These are phyloP conservation scores for Pseudogymnoascus sp. DNA, from an alignment of 2,329 filamentous ascomycete species.

Conservation along the genomic window DNA sequence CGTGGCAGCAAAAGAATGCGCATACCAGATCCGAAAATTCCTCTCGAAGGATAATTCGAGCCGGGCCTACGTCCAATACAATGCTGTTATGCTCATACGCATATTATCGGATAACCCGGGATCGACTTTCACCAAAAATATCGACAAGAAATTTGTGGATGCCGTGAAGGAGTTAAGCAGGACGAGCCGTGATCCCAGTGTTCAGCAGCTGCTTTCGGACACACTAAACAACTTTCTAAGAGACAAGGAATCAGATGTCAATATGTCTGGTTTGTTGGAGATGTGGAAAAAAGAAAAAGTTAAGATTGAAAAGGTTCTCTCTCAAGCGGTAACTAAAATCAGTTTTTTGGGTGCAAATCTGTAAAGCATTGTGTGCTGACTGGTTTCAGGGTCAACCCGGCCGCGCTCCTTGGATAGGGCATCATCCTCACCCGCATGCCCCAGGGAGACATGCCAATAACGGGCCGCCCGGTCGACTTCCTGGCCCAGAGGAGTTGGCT, in stretches of 20 bases:
- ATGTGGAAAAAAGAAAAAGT: slow-evolving; percentile 92
- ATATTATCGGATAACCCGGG: slow-evolving; percentile 92
- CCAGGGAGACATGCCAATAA: slow-evolving; percentile 6
- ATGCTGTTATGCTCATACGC: slow-evolving; percentile 89
- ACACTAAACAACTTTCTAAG: slow-evolving; percentile 73
- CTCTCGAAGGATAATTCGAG: slow-evolving; percentile 64
- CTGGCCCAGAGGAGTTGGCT: slow-evolving; percentile 69
- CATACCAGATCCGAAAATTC: slow-evolving; percentile 74
- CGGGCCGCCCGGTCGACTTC: slow-evolving; percentile 35
- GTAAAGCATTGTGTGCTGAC: not conserved
- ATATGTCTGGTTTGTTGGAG: slow-evolving; percentile 60
- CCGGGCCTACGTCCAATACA: slow-evolving; percentile 75
- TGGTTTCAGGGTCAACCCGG: not conserved
- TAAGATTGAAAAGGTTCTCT: slow-evolving; percentile 45
- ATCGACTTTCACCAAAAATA: slow-evolving; percentile 78
- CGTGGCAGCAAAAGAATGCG: slow-evolving; percentile 73
- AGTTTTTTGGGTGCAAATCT: not conserved
- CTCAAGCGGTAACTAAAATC: not conserved
- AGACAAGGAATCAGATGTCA: slow-evolving; percentile 67
- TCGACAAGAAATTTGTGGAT: slow-evolving; percentile 78
- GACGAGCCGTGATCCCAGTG: slow-evolving; percentile 63
- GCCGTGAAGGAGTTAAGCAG: slow-evolving; percentile 70
- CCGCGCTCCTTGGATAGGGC: not conserved
- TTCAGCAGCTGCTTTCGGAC: slow-evolving; percentile 81
- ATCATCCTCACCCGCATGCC: not conserved